These are phyloP conservation scores for Dendrostoma leiphaemia DNA, from an alignment of 2,329 filamentous ascomycete genomes.

Conservation along the genomic window DNA sequence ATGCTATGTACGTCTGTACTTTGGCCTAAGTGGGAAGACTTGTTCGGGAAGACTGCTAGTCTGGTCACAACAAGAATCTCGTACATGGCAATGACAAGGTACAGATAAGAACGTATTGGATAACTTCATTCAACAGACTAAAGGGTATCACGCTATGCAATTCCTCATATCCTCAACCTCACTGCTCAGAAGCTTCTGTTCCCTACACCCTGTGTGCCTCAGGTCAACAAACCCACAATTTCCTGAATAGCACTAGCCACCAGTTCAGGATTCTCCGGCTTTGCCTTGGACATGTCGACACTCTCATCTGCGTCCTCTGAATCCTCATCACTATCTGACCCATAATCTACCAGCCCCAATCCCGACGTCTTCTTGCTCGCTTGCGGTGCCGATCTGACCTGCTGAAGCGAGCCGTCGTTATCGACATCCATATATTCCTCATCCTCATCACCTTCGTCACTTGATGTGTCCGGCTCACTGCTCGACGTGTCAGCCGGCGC, in stretches of 20 bases:
- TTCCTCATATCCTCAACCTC: too few species aligned
- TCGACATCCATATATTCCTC: not conserved
- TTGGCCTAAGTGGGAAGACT: not conserved
- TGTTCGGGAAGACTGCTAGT: not conserved
- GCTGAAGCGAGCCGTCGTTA: not conserved
- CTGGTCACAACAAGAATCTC: too few species aligned
- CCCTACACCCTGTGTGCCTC: slow-evolving; percentile 51
- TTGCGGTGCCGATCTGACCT: not conserved
- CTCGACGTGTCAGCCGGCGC: slow-evolving; percentile 11
- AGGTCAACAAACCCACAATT: slow-evolving; percentile 17
- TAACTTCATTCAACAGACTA: not conserved
- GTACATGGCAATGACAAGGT: too few species aligned
- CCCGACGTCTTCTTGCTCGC: not conserved
- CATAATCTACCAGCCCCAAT: slow-evolving; percentile 13
- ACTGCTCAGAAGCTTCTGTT: slow-evolving; percentile 56
- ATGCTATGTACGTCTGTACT: too few species aligned
- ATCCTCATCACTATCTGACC: slow-evolving; percentile 16
- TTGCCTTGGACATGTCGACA: slow-evolving; percentile 3
- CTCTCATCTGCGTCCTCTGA: slow-evolving; percentile 20
- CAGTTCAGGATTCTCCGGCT: slow-evolving; percentile 19
- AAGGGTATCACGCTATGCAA: not conserved
- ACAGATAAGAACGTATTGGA: too few species aligned
- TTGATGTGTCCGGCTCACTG: slow-evolving; percentile 16
- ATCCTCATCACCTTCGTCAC: slow-evolving; percentile 2
- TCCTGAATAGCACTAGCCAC: slow-evolving; percentile 16